A percentile compares a stretch with the other conserved stretches of the same genome.
These are phyloP conservation scores for Monascus purpureus DNA, from an alignment of 495 filamentous ascomycete species.

Conservation along the genomic window DNA sequence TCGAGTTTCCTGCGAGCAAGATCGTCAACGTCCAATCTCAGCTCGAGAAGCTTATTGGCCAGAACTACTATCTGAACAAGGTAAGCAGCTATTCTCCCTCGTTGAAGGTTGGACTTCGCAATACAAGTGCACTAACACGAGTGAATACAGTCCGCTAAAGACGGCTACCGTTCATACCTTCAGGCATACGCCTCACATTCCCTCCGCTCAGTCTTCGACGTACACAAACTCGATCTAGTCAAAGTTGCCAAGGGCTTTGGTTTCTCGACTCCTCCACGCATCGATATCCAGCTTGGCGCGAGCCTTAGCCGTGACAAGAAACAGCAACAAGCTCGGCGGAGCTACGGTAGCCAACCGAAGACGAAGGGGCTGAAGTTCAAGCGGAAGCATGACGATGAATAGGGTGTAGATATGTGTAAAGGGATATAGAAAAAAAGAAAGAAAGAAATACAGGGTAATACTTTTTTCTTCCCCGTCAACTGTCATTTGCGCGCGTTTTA, in stretches of 20 bases:
- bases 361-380: constrained; percentile 34
- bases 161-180: constrained; percentile 70
- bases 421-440: too few species aligned
- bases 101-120: too few species aligned
- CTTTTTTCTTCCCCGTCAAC: too few species aligned
- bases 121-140: too few species aligned
- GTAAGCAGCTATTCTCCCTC: constrained; percentile 22
- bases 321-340: constrained; percentile 51
- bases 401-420: too few species aligned
- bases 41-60: constrained; percentile 76
- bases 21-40: constrained; percentile 91
- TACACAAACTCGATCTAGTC: constrained; percentile 81
- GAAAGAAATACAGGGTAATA: too few species aligned
- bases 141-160: constrained; percentile 43
- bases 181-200: constrained; percentile 90
- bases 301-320: constrained; percentile 87
- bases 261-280: constrained; percentile 73
- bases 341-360: constrained; percentile 62
- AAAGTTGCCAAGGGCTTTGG: constrained; percentile 94
- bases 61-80: constrained; percentile 96
- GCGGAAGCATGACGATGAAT: constrained; percentile 23
- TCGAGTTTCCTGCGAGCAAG: constrained; percentile 85
- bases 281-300: constrained; percentile 78
- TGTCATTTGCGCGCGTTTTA: too few species aligned
- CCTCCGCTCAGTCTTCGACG: constrained; percentile 80